phyloP scores from a whole-genome alignment of 225 moss, liverwort and hornwort genomes.

The Takakia lepidozioides region DNA sequence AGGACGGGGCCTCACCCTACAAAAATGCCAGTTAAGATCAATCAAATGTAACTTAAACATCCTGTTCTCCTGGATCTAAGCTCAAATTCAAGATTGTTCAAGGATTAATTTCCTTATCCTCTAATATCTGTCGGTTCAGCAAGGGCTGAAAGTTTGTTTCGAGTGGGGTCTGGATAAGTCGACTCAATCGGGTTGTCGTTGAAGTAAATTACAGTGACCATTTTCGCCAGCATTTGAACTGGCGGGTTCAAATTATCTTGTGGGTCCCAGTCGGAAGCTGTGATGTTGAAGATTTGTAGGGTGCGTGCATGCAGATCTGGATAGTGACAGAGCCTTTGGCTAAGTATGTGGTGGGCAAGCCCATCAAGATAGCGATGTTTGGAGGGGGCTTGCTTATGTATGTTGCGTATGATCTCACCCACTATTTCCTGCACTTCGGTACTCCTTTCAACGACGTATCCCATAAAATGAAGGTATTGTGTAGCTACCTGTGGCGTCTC shows the following conservation, averaged over 20 bases:
- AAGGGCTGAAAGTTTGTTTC: no score
- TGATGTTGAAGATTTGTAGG: not conserved
- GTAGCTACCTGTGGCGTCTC: not conserved
- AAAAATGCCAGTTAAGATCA: no score
- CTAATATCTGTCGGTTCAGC: no score
- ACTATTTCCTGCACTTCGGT: conserved; percentile 89
- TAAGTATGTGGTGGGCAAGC: conserved; percentile 7
- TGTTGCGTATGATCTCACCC: conserved; percentile 68
- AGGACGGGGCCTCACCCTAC: no score
- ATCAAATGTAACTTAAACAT: no score
- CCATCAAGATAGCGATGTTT: conserved; percentile 33
- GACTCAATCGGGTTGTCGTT: no score
- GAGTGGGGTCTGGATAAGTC: no score
- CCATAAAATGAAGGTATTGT: conserved; percentile 58
- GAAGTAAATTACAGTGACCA: no score
- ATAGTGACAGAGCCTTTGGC: conserved; percentile 29
- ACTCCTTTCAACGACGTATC: conserved; percentile 24
- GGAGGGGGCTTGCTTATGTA: conserved; percentile 65
- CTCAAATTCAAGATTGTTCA: no score
- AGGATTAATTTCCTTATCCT: no score
- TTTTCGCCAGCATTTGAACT: not conserved
- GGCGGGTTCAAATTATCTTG: not conserved
- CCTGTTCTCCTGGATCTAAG: no score
- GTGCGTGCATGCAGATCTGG: conserved; percentile 38
- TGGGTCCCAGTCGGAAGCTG: no score